A percentile compares a stretch with the other conserved stretches of the same genome.
Evolutionary conservation across 179 eudicot genomes (phyloP).

Genomic region (Nepenthes alata): DNA sequence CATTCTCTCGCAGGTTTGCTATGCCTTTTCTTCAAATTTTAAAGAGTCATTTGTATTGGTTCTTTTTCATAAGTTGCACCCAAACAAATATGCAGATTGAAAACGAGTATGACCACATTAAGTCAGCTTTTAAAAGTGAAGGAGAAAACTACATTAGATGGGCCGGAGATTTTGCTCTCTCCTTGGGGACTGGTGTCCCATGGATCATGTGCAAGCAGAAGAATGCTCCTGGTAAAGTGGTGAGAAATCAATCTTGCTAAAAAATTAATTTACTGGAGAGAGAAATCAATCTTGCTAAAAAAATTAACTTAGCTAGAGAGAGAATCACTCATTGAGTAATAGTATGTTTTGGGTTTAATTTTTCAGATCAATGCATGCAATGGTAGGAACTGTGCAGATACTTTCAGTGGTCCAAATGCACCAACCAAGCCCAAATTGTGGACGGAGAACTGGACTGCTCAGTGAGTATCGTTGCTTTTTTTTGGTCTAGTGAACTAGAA

Average conservation of each 20-base stretch:
- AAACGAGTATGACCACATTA: slow-evolving; percentile 78
- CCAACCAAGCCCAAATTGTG: slow-evolving; percentile 75
- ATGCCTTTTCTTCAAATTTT: neutral
- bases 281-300: neutral
- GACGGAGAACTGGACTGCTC: slow-evolving; percentile 99
- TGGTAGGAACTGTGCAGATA: slow-evolving; percentile 90
- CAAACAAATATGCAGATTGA: slow-evolving; percentile 40
- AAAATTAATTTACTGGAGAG: too few relatives aligned
- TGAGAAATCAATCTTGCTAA: slow-evolving; percentile 11
- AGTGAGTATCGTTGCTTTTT: slow-evolving; percentile 31
- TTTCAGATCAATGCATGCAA: slow-evolving; percentile 86
- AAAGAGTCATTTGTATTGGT: neutral
- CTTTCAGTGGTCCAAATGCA: slow-evolving; percentile 67
- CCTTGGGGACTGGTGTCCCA: slow-evolving; percentile 53
- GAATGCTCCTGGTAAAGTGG: slow-evolving; percentile 67
- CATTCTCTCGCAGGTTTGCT: slow-evolving; percentile 58
- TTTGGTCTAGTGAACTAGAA: too few relatives aligned
- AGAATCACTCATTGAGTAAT: neutral
- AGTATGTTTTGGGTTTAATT: neutral
- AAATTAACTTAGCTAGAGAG: neutral
- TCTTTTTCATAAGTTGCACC: neutral
- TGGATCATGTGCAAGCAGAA: slow-evolving; percentile 97
- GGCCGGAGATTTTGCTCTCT: slow-evolving; percentile 67
- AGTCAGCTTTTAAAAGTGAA: slow-evolving; percentile 32
- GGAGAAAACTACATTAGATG: slow-evolving; percentile 53